Conservation (phyloP, 768 basidiomycete species). For the Amanita phalloides region DNA sequence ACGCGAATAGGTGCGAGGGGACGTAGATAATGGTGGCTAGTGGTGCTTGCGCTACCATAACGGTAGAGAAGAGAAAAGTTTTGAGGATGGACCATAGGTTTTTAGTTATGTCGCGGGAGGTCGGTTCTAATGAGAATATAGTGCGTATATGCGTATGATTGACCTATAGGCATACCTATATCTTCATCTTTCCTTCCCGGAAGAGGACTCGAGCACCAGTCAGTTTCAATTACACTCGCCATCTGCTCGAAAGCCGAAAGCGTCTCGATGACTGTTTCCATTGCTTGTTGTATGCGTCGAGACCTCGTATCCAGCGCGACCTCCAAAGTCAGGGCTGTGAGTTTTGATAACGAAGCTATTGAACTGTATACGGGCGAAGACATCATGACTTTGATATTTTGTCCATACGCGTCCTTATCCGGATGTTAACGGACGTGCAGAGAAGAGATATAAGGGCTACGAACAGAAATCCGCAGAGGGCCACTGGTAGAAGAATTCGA, state of each 20-base stretch:
- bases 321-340: slow-evolving; percentile 23
- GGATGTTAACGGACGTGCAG: not conserved
- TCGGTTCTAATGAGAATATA: slow-evolving; percentile 21
- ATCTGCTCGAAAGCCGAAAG: slow-evolving; percentile 23
- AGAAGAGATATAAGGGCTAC: slow-evolving; percentile 4
- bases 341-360: slow-evolving; percentile 20
- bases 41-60: slow-evolving; percentile 59
- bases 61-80: slow-evolving; percentile 60
- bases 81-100: slow-evolving; percentile 62
- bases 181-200: slow-evolving; percentile 22
- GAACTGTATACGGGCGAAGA: slow-evolving; percentile 11
- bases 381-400: slow-evolving; percentile 17
- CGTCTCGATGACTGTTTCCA: slow-evolving; percentile 18
- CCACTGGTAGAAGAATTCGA: slow-evolving; percentile 12
- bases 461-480: slow-evolving; percentile 20
- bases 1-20: slow-evolving; percentile 20
- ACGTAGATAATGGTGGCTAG: slow-evolving; percentile 46
- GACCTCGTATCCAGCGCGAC: slow-evolving; percentile 25
- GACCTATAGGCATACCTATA: slow-evolving; percentile 16
- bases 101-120: slow-evolving; percentile 32
- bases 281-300: slow-evolving; percentile 17
- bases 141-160: slow-evolving; percentile 3
- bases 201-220: slow-evolving; percentile 34
- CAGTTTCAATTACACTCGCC: slow-evolving; percentile 31
- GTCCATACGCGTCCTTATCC: slow-evolving; percentile 13